Evolutionary conservation across 139 green algal species (phyloP), one percentile per base, ranked within the genome.

Genomic region (Chlamydomonas eustigma): DNA sequence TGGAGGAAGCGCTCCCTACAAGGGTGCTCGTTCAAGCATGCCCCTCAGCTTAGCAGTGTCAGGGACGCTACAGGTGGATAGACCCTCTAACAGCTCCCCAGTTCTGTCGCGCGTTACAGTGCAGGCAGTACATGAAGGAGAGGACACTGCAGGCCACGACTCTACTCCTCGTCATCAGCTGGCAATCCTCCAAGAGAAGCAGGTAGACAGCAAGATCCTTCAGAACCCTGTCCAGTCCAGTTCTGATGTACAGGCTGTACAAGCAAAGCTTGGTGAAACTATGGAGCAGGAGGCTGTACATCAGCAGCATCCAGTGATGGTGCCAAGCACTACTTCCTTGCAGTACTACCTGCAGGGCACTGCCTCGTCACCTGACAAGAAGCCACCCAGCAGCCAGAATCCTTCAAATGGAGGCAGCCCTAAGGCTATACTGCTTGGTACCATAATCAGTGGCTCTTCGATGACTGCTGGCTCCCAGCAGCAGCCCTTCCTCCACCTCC

Each of bases 41-140:
- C 77, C 77, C 0, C 39, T 81, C 3, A 76, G 74, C 77, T 39
- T 81, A 39, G 51, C 24, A 3, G 77, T 81, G 0, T 81, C 77
- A 6, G 77, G 77, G 0, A 58, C 77, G 58, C 77, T 81, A 1
- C 77, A 81, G 4, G 69, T 81, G 0, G 77, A 39, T 25, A 32
- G 37, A 39, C 12, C 25, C 22, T 63, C 22, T 28, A 18, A 24
- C 50, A 63, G 50, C 50, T 24, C 22, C 50, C 50, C 50, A 63
- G 24, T 24, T 28, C 50, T 63, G 50, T 24, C 18, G 50, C 50
- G 50, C 50, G 58, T 8, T 22, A 33, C 58, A 69, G 58, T n/a
- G 32, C 25, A 24, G 18, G n/a, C 58, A 69, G 58, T 24, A 24
- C 58, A 69, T 28, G 44, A 18, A 58, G 44, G 12, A 58, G 44